Base-by-base conservation (phyloP, 805 yeast genomes). In the Myxozyma mucilagina region DNA sequence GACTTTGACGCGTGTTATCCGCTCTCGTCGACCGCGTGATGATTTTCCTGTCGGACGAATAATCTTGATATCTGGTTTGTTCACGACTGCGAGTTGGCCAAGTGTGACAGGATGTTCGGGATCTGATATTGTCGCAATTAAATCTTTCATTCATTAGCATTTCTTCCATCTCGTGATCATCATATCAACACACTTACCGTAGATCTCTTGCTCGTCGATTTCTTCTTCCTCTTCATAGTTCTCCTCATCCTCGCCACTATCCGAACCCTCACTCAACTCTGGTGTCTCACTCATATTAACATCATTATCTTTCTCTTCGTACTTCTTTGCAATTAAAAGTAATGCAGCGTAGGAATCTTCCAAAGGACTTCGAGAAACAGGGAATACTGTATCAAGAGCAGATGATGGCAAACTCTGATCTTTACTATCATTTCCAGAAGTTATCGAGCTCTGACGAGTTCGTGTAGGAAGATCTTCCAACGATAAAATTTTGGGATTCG, bases 71-170 rank as follows among this genome's bases (percentile, higher is more conserved):
- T 96, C 97, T 5, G 81, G 80, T 52, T 94, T 77, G 69, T 90
- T 91, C 1, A 94, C 97, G 45, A 94, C 97, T 0, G 97, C 93
- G 16, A 94, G 79, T 74, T 94, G 98, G 0, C 97, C 99, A 59
- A 94, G 78, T 0, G 97, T 87, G 47, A 94, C 78, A 0, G 99
- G 99, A 73, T 94, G 99, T 71, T 94, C 99, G 1, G 99, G 99
- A 72, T 94, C 99, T 0, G 96, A 87, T 11, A 91, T 90, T 35
- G 87, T 82, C 5, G 97, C 84, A 1, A 90, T 89, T 51, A 93
- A 77, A 72, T 92, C 73, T 63, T 47, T n/a, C 14, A 16, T 34
- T 10, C 6, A 44, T 47, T 31, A 8, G 13, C 3, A 14, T 18
- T 10, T 32, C 53, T 24, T 24, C 29, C 29, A 24, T 4, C 29